phyloP scores from a whole-genome alignment of 1,284 basidiomycete species.

The Leccinum fallax region DNA sequence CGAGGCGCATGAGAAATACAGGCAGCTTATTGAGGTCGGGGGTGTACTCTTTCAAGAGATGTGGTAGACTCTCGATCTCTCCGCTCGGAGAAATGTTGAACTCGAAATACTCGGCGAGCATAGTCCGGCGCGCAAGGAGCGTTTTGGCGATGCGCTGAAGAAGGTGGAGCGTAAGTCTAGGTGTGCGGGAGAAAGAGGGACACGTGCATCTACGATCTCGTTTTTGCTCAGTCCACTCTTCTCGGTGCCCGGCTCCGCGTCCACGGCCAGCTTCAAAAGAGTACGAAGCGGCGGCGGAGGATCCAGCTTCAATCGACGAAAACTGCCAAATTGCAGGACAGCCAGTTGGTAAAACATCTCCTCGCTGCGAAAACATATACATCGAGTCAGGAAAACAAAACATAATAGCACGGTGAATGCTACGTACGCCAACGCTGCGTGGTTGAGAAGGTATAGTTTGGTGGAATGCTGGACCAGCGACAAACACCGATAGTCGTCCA shows the following conservation, averaged over 20 bases:
- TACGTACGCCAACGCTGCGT: slow-evolving; percentile 77
- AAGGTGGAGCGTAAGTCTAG: neutral
- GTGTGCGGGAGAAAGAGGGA: neutral
- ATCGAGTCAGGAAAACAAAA: neutral
- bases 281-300: slow-evolving; percentile 77
- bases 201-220: slow-evolving; percentile 72
- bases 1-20: slow-evolving; percentile 82
- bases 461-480: slow-evolving; percentile 90
- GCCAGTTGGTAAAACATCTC: slow-evolving; percentile 96
- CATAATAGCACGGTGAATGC: neutral
- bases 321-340: slow-evolving; percentile 89
- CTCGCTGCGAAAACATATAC: slow-evolving; percentile 54
- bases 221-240: slow-evolving; percentile 52
- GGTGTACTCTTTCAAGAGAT: slow-evolving; percentile 82
- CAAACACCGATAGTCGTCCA: slow-evolving; percentile 74
- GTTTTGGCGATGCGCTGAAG: slow-evolving; percentile 61
- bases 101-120: slow-evolving; percentile 94
- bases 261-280: slow-evolving; percentile 80
- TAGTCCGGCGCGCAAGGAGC: slow-evolving; percentile 66
- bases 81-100: slow-evolving; percentile 69
- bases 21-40: slow-evolving; percentile 88
- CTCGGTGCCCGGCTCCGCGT: slow-evolving; percentile 63
- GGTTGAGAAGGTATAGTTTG: slow-evolving; percentile 88
- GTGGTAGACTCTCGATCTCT: slow-evolving; percentile 73
- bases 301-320: slow-evolving; percentile 75